A percentile compares a stretch with the other conserved stretches of the same genome.
These are phyloP conservation scores for Alternaria tenuissima DNA, from an alignment of 2,329 filamentous ascomycete species.

Conservation along the genomic window DNA sequence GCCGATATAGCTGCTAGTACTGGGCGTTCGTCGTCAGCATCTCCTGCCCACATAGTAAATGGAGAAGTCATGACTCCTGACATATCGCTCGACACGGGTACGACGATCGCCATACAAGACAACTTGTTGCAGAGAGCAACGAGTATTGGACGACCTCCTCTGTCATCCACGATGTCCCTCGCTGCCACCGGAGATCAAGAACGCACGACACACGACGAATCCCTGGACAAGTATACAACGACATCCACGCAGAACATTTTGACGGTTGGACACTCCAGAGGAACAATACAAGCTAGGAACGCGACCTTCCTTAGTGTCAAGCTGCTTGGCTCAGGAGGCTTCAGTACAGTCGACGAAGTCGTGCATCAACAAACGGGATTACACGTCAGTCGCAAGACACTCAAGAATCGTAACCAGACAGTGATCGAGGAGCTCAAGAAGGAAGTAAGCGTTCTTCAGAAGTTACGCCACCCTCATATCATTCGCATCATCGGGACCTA, in stretches of 20 bases:
- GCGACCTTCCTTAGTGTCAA: constrained; percentile 45
- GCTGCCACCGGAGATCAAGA: neutral
- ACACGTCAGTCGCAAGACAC: constrained; percentile 47
- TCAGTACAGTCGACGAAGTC: constrained; percentile 51
- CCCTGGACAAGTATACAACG: neutral
- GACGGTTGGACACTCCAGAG: neutral
- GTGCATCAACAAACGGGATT: constrained; percentile 46
- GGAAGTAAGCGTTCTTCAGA: constrained; percentile 48
- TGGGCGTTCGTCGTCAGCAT: neutral
- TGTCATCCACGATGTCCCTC: neutral
- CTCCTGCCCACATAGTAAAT: neutral
- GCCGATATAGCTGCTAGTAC: neutral
- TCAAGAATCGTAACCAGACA: constrained; percentile 46
- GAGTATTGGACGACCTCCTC: neutral
- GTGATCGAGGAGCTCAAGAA: constrained; percentile 46
- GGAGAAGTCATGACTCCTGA: neutral
- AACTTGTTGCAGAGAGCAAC: neutral
- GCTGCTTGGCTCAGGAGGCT: constrained; percentile 48
- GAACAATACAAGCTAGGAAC: constrained; percentile 11
- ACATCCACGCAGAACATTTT: neutral
- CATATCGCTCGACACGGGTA: neutral
- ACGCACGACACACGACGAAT: neutral
- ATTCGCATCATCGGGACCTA: constrained; percentile 50
- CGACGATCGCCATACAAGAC: neutral
- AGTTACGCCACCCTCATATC: constrained; percentile 51